Evolutionary conservation across 768 basidiomycete genomes (phyloP).

Genomic region (Pholiota microspora): DNA sequence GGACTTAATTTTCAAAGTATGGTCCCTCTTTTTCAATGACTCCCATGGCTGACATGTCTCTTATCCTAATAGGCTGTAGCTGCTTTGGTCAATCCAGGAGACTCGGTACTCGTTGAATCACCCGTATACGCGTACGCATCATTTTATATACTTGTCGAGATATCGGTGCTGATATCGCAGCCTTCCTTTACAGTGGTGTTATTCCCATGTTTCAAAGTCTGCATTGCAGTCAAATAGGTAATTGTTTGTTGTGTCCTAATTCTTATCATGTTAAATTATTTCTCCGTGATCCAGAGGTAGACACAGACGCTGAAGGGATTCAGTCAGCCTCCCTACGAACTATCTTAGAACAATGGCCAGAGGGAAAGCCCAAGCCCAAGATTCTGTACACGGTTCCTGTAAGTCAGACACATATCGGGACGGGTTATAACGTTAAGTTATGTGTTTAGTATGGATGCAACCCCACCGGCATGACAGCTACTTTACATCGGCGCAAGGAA

Average conservation of each 20-base stretch:
- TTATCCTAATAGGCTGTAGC: constrained; percentile 54
- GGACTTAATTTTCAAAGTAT: constrained; percentile 84
- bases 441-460: constrained; percentile 72
- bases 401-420: constrained; percentile 19
- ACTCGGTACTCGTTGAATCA: constrained; percentile 78
- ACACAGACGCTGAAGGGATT: constrained; percentile 74
- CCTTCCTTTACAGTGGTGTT: constrained; percentile 46
- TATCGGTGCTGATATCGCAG: not conserved
- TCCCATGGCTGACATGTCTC: not conserved
- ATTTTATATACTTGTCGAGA: not conserved
- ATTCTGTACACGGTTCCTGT: constrained; percentile 81
- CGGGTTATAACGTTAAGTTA: not conserved
- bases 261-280: constrained; percentile 7
- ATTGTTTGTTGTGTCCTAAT: constrained; percentile 13
- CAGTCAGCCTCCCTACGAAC: constrained; percentile 54
- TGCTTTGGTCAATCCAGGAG: constrained; percentile 74
- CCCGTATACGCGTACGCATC: constrained; percentile 69
- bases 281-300: constrained; percentile 53
- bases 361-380: constrained; percentile 67
- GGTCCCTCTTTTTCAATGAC: constrained; percentile 9
- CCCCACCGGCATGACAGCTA: constrained; percentile 79
- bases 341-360: constrained; percentile 75
- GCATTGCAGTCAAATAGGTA: constrained; percentile 59
- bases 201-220: constrained; percentile 61
- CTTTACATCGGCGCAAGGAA: constrained; percentile 65